A percentile compares a stretch with the other conserved stretches of the same genome.
phyloP scores from a whole-genome alignment of 2,329 filamentous ascomycete genomes.

The Fusarium sp. region DNA sequence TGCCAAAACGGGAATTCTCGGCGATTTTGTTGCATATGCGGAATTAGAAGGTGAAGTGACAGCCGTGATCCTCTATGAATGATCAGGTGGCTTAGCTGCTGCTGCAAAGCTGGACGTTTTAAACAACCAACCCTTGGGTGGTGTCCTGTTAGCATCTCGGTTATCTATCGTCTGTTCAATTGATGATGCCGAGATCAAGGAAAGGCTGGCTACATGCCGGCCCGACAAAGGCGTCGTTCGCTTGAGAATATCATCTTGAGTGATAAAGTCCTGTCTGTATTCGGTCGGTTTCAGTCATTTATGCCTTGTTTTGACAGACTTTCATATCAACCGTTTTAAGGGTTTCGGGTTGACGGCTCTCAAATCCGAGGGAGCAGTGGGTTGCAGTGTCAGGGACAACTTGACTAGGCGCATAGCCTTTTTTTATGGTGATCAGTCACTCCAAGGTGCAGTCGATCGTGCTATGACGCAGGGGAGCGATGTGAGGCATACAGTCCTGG shows the following conservation, averaged over 20 bases:
- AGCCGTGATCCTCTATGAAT: constrained; percentile 64
- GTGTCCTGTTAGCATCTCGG: constrained; percentile 6
- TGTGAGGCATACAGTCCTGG: constrained; percentile 27
- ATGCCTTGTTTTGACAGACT: background rate
- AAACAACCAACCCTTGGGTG: background rate
- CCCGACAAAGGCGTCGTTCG: background rate
- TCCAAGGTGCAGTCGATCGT: constrained; percentile 25
- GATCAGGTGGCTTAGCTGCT: constrained; percentile 10
- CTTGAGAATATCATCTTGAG: background rate
- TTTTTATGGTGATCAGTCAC: constrained; percentile 15
- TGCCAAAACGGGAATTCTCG: constrained; percentile 70
- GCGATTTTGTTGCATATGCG: constrained; percentile 60
- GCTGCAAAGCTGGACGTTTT: constrained; percentile 1
- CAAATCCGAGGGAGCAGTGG: constrained; percentile 29
- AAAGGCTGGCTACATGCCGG: constrained; percentile 7
- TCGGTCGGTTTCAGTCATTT: background rate
- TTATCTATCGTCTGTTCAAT: constrained; percentile 3
- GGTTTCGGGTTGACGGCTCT: constrained; percentile 33
- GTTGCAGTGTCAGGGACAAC: constrained; percentile 39
- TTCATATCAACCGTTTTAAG: background rate
- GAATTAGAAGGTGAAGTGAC: constrained; percentile 62
- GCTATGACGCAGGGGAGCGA: constrained; percentile 38
- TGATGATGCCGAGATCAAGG: constrained; percentile 1
- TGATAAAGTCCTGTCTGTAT: constrained; percentile 8
- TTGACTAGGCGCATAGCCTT: constrained; percentile 13